Percentiles rank a stretch among this genome's conserved stretches.
phyloP scores from a whole-genome alignment of 2,329 filamentous ascomycete genomes.

The Pestalotiopsis sp. region DNA sequence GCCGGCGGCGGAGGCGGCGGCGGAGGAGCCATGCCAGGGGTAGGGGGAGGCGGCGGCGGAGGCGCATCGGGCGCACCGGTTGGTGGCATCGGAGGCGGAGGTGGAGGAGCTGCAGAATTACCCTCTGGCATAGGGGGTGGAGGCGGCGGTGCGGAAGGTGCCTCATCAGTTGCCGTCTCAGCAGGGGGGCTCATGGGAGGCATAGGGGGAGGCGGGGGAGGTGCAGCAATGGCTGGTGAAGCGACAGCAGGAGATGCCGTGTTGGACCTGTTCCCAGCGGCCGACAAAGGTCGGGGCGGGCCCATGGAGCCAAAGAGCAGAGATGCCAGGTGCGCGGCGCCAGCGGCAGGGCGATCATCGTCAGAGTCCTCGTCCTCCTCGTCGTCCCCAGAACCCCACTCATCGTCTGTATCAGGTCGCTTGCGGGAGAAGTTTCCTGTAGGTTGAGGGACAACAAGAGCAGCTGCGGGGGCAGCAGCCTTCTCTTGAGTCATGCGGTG shows the following conservation, averaged over 20 bases:
- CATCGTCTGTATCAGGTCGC: slow-evolving; percentile 58
- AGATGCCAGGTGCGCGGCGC: slow-evolving; percentile 87
- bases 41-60: slow-evolving; percentile 47
- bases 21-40: slow-evolving; percentile 30
- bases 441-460: slow-evolving; percentile 42
- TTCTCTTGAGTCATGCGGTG: slow-evolving; percentile 75
- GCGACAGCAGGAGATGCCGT: slow-evolving; percentile 39
- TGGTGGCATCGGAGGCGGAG: slow-evolving; percentile 31
- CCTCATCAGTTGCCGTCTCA: slow-evolving; percentile 20
- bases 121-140: slow-evolving; percentile 37
- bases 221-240: slow-evolving; percentile 33
- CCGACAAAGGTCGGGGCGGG: slow-evolving; percentile 83
- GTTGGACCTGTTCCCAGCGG: slow-evolving; percentile 69
- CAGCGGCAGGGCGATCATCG: slow-evolving; percentile 76
- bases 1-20: slow-evolving; percentile 45
- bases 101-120: slow-evolving; percentile 27
- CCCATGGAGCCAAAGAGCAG: slow-evolving; percentile 97
- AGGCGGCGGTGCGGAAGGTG: slow-evolving; percentile 27
- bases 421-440: slow-evolving; percentile 54
- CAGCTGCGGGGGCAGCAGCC: slow-evolving; percentile 40
- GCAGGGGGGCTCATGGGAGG: slow-evolving; percentile 18
- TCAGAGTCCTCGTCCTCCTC: slow-evolving; percentile 70
- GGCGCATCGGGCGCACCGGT: slow-evolving; percentile 39
- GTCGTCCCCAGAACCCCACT: slow-evolving; percentile 80
- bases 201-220: slow-evolving; percentile 25